A percentile compares a stretch with the other conserved stretches of the same genome.
Conservation (phyloP, 345 rosid species). For the Populus pruinosa region DNA sequence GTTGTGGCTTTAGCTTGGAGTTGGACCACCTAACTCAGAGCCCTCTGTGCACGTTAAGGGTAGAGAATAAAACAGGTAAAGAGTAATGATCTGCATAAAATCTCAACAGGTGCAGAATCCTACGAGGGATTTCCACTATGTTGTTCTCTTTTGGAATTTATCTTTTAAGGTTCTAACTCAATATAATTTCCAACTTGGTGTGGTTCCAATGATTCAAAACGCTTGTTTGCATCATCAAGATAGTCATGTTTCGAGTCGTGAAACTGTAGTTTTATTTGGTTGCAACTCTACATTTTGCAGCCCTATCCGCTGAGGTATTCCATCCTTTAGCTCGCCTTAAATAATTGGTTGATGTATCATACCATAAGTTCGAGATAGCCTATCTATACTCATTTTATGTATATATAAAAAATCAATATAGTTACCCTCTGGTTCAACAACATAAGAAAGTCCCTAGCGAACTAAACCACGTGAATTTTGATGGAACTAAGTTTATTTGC, state of each 20-base stretch:
- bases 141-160: neutral
- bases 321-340: too few relatives aligned
- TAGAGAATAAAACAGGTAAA: neutral
- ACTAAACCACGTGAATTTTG: slow-evolving; percentile 13
- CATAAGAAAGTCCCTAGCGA: neutral
- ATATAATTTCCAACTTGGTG: neutral
- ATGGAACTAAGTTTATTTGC: neutral
- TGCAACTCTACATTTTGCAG: neutral
- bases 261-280: too few relatives aligned
- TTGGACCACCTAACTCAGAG: neutral
- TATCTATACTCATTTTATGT: neutral
- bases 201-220: too few relatives aligned
- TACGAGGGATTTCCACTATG: slow-evolving; percentile 4
- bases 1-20: slow-evolving; percentile 2
- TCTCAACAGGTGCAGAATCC: slow-evolving; percentile 8
- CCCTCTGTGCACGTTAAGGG: neutral
- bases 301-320: too few relatives aligned
- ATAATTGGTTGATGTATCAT: too few relatives aligned
- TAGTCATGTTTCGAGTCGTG: neutral
- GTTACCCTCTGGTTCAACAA: neutral
- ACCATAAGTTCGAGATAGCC: neutral
- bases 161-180: neutral
- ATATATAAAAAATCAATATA: too few relatives aligned
- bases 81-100: slow-evolving; percentile 9
- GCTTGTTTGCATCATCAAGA: neutral